Base-by-base conservation (phyloP, 2,329 filamentous ascomycete species). In the Bimuria novae-zelandiae region DNA sequence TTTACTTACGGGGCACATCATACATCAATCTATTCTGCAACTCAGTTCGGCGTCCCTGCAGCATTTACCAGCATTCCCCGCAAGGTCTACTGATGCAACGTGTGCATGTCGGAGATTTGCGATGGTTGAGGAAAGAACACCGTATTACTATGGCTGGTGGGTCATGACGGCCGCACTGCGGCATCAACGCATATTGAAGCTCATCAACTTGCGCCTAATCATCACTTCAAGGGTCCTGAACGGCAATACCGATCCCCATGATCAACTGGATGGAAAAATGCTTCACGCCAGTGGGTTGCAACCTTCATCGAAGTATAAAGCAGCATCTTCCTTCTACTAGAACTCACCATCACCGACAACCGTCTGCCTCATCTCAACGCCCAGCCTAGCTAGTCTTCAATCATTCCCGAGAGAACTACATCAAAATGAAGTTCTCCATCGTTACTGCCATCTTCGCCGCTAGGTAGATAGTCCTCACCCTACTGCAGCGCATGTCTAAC, bases 361-460 rank as follows among this genome's bases (percentile, higher is more conserved):
- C 16, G 30, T n/a, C 39, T 27, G 7, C 23, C 25, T 12, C 11
- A 2, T 35, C 1, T 41, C 23, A 12, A 39, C 19, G 4, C 21
- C 25, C 27, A 32, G 25, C 19, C 30, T 35, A 23, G 2, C 22
- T 35, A 14, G 21, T 22, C 14, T 32, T 35, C 30, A 23, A 17
- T 35, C 19, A 14, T 17, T 17, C 14, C 14, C 30, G 5, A 35
- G 17, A 2, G 23, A 22, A 16, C 14, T 11, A 25, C 30, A 25
- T 19, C 52, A 56, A 23, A 10, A 56, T 56, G 54, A 53, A 51
- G 47, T 37, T 48, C 37, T 48, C 50, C 7, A 22, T 56, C 30
- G 12, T 56, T 19, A 32, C 23, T 39, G 33, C 50, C 17, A 21
- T 53, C 22, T 51, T 53, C 42, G 51, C 51, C 45, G 50, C 47